Evolutionary conservation across 2,329 filamentous ascomycete species (phyloP), one percentile per base, ranked within the genome.

Genomic region (Fusarium udum): DNA sequence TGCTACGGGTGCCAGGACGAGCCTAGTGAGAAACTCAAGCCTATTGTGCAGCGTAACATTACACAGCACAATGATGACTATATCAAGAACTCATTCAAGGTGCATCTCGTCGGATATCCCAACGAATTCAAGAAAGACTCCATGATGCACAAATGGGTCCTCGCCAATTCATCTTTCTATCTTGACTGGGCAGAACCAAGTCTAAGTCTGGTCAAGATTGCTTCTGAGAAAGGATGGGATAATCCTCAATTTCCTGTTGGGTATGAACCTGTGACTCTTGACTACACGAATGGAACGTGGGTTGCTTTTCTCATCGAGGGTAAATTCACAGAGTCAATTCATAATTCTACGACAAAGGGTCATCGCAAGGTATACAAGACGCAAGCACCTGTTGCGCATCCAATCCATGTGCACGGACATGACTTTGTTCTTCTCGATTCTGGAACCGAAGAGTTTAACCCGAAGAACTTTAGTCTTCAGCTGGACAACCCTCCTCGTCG

Each of bases 101-200:
- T 62, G 0, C 60, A 62, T n/a, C 51, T 62, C 7, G 60, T 62
- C 6, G 51, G 51, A 0, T 62, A 46, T 32, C 60, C 60, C 5
- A 43, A 62, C 3, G 60, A 62, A 3, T 36, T 34, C 11, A 34
- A 24, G 14, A 28, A 46, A 20, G 16, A 43, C 12, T 62, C 60
- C 5, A 16, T 37, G 14, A 40, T 62, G 52, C 60, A 62, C 16
- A 62, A 62, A 58, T 62, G 60, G 60, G 60, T 62, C 6, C 34
- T 62, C 1, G 39, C 39, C 1, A 42, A 62, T 18, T 62, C 51
- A 2, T 62, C 60, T 3, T 62, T 62, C 22, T 62, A 62, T 1
- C 60, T 62, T 24, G 60, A 62, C 22, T 62, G 60, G 60, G 31
- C 60, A 3, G 51, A 58, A 15, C 60, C 60, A 13, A 62, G 60